These are phyloP conservation scores for Citrus australasica DNA, from an alignment of 345 rosid genomes.

Conservation along the genomic window DNA sequence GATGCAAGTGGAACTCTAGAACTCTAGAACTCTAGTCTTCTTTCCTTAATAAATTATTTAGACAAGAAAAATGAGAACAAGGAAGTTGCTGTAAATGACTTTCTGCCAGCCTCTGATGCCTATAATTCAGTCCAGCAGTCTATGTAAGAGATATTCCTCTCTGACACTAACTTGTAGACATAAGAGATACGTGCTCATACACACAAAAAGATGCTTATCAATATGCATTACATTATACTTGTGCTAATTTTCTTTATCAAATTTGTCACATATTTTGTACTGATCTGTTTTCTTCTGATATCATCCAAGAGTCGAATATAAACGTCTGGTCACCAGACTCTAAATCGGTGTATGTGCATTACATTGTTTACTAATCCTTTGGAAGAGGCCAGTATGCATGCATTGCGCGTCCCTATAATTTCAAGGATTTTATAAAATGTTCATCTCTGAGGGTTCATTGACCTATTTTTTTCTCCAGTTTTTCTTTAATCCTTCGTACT, in stretches of 20 bases:
- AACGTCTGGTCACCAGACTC: not conserved
- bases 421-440: not conserved
- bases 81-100: slow-evolving; percentile 96
- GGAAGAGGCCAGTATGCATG: not conserved
- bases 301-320: not conserved
- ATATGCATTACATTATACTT: not conserved
- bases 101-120: slow-evolving; percentile 74
- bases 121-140: slow-evolving; percentile 84
- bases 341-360: not conserved
- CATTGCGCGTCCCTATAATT: not conserved
- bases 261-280: too few relatives aligned
- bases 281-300: not conserved
- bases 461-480: too few relatives aligned
- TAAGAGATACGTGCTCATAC: not conserved
- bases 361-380: not conserved
- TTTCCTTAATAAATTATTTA: slow-evolving; percentile 29
- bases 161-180: not conserved
- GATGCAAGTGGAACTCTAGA: not conserved
- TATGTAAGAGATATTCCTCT: slow-evolving; percentile 48
- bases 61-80: slow-evolving; percentile 99
- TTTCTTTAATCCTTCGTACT: not conserved
- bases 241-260: too few relatives aligned
- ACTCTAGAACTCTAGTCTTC: not conserved
- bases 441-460: not conserved
- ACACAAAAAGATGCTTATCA: not conserved